phyloP scores from a whole-genome alignment of 345 rosid species.

The Viola odorata region DNA sequence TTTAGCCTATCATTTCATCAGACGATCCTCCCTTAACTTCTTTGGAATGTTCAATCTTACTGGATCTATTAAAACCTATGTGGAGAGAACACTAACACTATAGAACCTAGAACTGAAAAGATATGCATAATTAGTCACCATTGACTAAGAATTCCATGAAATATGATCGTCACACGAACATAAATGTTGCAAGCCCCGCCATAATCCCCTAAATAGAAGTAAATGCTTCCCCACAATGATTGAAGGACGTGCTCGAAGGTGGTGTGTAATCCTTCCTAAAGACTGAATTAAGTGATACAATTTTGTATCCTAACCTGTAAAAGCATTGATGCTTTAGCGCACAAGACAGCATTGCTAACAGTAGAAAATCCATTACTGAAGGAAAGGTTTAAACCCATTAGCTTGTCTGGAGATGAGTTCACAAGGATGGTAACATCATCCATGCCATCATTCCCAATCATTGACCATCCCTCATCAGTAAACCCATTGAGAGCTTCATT shows the following conservation, averaged over 20 bases:
- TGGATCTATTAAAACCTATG: too few relatives aligned
- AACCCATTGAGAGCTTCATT: slow-evolving; percentile 96
- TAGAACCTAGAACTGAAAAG: too few relatives aligned
- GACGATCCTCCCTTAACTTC: too few relatives aligned
- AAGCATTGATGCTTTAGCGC: slow-evolving; percentile 98
- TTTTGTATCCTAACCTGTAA: slow-evolving; percentile 58
- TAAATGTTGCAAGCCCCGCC: too few relatives aligned
- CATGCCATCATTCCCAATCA: slow-evolving; percentile 86
- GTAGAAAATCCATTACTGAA: slow-evolving; percentile 78
- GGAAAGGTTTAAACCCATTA: slow-evolving; percentile 84
- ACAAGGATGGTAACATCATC: slow-evolving; percentile 94
- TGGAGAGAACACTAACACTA: too few relatives aligned
- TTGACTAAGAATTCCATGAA: not conserved
- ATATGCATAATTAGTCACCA: too few relatives aligned
- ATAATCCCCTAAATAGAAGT: not conserved
- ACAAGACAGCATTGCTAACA: slow-evolving; percentile 73
- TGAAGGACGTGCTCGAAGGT: too few relatives aligned
- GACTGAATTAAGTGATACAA: not conserved
- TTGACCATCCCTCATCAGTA: slow-evolving; percentile 95
- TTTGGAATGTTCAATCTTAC: too few relatives aligned
- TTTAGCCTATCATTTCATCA: too few relatives aligned
- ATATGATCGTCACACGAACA: slow-evolving; percentile 1
- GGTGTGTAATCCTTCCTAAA: not conserved
- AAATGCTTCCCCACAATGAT: not conserved
- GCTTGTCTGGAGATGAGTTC: slow-evolving; percentile 89